Conservation (phyloP, 1,284 basidiomycete genomes). For the Apiotrichum gracile region DNA sequence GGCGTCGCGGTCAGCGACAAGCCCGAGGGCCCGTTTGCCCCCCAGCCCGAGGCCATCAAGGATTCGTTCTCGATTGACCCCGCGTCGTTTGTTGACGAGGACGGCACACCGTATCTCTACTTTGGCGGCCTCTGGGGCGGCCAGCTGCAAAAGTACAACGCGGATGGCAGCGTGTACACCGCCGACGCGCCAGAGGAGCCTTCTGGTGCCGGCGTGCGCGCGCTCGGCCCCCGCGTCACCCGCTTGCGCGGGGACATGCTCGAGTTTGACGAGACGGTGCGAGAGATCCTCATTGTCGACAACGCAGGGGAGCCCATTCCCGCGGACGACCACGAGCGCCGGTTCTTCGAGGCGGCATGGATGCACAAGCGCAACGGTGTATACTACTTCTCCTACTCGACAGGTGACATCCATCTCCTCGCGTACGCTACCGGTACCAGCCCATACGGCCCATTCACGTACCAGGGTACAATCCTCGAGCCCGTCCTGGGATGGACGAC, state of each 20-base stretch:
- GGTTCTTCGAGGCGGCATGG: constrained; percentile 42
- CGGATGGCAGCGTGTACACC: constrained; percentile 17
- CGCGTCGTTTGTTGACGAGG: constrained; percentile 33
- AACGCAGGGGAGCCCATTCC: constrained; percentile 21
- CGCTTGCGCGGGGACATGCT: constrained; percentile 27
- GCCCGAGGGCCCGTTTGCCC: constrained; percentile 35
- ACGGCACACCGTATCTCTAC: constrained; percentile 31
- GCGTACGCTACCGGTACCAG: constrained; percentile 26
- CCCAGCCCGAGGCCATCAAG: constrained; percentile 28
- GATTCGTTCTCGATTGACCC: constrained; percentile 36
- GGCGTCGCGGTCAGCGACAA: constrained; percentile 28
- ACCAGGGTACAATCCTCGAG: constrained; percentile 30
- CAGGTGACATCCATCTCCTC: constrained; percentile 35
- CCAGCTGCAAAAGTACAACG: constrained; percentile 33
- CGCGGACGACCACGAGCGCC: constrained; percentile 34
- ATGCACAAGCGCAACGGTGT: constrained; percentile 31
- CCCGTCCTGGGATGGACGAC: constrained; percentile 39
- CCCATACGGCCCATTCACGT: constrained; percentile 35
- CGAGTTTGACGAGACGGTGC: constrained; percentile 24
- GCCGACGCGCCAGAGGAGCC: constrained; percentile 27
- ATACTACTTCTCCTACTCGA: constrained; percentile 41
- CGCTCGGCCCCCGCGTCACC: constrained; percentile 28
- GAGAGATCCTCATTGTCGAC: constrained; percentile 24
- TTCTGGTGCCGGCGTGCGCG: constrained; percentile 19
- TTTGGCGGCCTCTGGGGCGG: constrained; percentile 41